Percentiles rank a stretch among this genome's conserved stretches.
phyloP scores from a whole-genome alignment of 352 stramenopile species.

The Phytophthora sansomeana region DNA sequence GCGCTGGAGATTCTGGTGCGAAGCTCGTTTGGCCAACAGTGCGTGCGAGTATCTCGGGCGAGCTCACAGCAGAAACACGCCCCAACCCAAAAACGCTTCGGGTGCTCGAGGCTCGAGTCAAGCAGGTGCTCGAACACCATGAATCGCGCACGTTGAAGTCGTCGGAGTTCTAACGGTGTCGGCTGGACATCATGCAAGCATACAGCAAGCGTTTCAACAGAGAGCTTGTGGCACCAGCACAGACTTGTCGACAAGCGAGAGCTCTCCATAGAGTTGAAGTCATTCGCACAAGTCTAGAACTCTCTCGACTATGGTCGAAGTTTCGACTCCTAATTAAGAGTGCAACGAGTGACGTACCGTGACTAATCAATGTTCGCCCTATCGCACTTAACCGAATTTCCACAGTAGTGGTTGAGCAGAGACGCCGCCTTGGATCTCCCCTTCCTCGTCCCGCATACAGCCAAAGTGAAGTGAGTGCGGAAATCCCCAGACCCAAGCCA shows the following conservation, averaged over 20 bases:
- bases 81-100: neutral
- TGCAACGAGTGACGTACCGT: no score
- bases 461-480: constrained; percentile 23
- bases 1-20: constrained; percentile 2
- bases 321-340: no score
- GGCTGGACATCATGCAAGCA: neutral
- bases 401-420: neutral
- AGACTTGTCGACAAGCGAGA: no score
- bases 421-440: neutral
- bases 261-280: no score
- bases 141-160: constrained; percentile 1
- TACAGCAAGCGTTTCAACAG: neutral
- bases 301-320: no score
- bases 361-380: neutral
- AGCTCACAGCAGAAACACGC: neutral
- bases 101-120: neutral
- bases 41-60: neutral
- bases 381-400: neutral
- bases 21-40: neutral
- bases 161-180: neutral
- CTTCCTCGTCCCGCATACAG: neutral
- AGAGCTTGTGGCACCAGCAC: no score
- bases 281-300: no score
- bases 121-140: neutral
- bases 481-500: constrained; percentile 4